Evolutionary conservation across 1,139 yeast species (phyloP).

Genomic region (Pichia sp.): DNA sequence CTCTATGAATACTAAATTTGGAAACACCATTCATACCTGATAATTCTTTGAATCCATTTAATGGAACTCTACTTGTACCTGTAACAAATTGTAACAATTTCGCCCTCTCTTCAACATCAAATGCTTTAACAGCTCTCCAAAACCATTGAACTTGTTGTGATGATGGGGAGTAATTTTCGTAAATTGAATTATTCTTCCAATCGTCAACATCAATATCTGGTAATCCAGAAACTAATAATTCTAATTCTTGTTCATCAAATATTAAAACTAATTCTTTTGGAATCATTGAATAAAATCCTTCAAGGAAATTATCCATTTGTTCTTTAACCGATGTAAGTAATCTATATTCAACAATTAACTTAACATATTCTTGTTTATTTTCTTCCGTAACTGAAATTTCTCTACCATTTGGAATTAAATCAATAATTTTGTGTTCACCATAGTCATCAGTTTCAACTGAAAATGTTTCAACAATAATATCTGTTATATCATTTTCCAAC

Average conservation of each 20-base stretch:
- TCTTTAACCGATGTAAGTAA: constrained; percentile 77
- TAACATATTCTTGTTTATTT: constrained; percentile 87
- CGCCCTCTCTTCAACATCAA: constrained; percentile 91
- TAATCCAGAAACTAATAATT: constrained; percentile 83
- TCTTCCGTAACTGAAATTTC: constrained; percentile 83
- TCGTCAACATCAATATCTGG: constrained; percentile 96
- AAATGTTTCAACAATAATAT: constrained; percentile 92
- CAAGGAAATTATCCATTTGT: constrained; percentile 79
- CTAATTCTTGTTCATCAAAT: constrained; percentile 94
- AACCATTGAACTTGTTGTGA: constrained; percentile 93
- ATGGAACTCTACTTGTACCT: constrained; percentile 94
- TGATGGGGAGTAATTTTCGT: constrained; percentile 76
- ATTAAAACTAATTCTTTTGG: constrained; percentile 82
- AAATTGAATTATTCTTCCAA: constrained; percentile 83
- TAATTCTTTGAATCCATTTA: constrained; percentile 86
- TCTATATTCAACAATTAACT: constrained; percentile 78
- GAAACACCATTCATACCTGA: constrained; percentile 85
- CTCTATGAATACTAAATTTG: constrained; percentile 85
- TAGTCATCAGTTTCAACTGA: constrained; percentile 91
- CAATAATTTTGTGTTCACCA: constrained; percentile 63
- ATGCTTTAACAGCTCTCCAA: constrained; percentile 96
- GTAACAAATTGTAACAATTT: constrained; percentile 92
- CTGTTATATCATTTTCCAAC: constrained; percentile 94
- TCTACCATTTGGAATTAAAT: constrained; percentile 72
- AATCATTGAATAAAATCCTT: constrained; percentile 87